Evolutionary conservation across 1,139 yeast species (phyloP), one percentile per base, ranked within the genome.

Genomic region (Candida mesenterica): DNA sequence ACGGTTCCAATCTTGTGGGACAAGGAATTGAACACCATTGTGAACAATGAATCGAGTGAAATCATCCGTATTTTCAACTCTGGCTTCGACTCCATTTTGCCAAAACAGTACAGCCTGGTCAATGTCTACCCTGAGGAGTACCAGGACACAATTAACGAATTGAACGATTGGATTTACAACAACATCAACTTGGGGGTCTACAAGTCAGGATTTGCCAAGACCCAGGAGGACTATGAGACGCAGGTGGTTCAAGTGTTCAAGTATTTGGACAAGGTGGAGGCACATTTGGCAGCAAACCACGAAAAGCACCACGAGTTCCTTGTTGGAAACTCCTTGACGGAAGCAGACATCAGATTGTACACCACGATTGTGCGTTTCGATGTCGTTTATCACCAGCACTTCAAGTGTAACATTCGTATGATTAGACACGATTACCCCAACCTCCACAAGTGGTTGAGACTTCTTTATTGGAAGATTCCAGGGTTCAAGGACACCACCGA

Each of bases 1-100:
- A 90, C 97, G 1, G 97, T 90, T 26, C 97, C 97, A 1, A 85
- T 89, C 2, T 69, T 90, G 49, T 90, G 96, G 95, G 97, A 90
- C 59, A 84, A 76, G 53, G 82, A 89, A 60, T 72, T 75, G 26
- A 65, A 77, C 40, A 85, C 95, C 3, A 85, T 90, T 57, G 97
- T 90, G 40, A 87, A 77, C 66, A 90, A 90, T 57, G 97, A 90
- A 61, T 82, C 94, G 41, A 69, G 92, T 24, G 97, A 90, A 56
- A 86, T 90, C 49, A 79, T 92, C 48, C 77, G 97, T 49, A 85
- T 88, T 67, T 65, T 90, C 47, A 83, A 86, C 58, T 70, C 80
- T 15, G 90, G 76, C 34, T 86, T 89, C 60, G 77, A 81, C 48
- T 42, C 30, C 18, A 17, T 47, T 15, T 5, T 45, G 6, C 40